phyloP scores from a whole-genome alignment of 192 early-diverging fungal genomes.

The Chytriomyces sp. region DNA sequence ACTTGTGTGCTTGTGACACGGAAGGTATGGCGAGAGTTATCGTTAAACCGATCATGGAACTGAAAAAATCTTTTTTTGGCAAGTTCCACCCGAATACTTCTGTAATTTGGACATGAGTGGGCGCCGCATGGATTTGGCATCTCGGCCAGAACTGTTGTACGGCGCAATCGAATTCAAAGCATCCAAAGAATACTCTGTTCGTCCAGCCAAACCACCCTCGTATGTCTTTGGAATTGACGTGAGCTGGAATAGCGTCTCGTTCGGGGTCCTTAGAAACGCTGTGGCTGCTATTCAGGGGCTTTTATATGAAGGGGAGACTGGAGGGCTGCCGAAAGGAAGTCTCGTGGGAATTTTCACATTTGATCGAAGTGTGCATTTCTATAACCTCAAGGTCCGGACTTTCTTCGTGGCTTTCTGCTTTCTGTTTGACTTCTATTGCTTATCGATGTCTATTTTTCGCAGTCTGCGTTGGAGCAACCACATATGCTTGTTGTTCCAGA shows the following conservation, averaged over 20 bases:
- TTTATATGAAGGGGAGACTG: slow-evolving; percentile 60
- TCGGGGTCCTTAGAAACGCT: slow-evolving; percentile 75
- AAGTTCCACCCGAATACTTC: slow-evolving; percentile 89
- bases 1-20: slow-evolving; percentile 89
- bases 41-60: not conserved
- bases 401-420: not conserved
- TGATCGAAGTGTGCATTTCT: slow-evolving; percentile 91
- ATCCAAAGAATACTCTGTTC: slow-evolving; percentile 76
- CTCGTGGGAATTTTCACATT: slow-evolving; percentile 89
- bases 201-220: slow-evolving; percentile 69
- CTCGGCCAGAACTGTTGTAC: slow-evolving; percentile 85
- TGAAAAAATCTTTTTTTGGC: not conserved
- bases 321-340: slow-evolving; percentile 42
- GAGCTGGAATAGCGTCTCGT: slow-evolving; percentile 82
- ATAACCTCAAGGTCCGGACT: slow-evolving; percentile 78
- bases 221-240: slow-evolving; percentile 97
- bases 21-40: slow-evolving; percentile 53
- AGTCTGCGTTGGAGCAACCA: slow-evolving; percentile 81
- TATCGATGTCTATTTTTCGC: slow-evolving; percentile 3
- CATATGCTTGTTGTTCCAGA: slow-evolving; percentile 97
- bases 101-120: slow-evolving; percentile 93
- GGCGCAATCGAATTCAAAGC: slow-evolving; percentile 94
- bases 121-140: slow-evolving; percentile 78
- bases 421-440: not conserved
- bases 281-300: slow-evolving; percentile 71